Base-by-base conservation (phyloP, 495 filamentous ascomycete species). In the Xylaria grammica region DNA sequence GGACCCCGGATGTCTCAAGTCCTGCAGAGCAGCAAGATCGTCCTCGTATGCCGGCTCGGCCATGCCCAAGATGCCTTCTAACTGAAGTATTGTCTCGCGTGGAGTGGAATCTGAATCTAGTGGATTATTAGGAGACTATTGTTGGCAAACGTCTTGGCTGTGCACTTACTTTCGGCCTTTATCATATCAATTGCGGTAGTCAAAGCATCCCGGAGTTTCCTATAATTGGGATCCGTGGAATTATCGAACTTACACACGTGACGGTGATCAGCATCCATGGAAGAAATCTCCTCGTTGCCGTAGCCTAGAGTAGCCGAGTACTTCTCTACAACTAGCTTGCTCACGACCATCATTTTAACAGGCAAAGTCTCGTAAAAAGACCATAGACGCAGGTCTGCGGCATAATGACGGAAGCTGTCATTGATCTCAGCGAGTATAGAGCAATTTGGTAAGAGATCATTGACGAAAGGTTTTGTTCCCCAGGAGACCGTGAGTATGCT, bases 201-300 rank as follows among this genome's bases (percentile, higher is more conserved):
- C 0, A 78, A 67, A 10, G 74, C 69, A 54, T 78, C 72, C 42
- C 74, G 65, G 10, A 78, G 48, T 0, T 65, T 63, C 46, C 51
- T 67, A 42, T 74, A 77, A 48, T 77, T 78, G 4, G 67, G 66
- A 46, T 77, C 69, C 0, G 52, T 36, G 4, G 60, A 62, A 22
- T 26, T 71, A 2, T 66, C 49, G 36, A 75, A 78, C 51, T 77
- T 78, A 67, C 76, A 78, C 29, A 77, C 50, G 8, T 69, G 60
- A 26, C 74, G 74, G 38, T 78, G 73, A 52, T 78, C 73, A 1
- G 76, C 74, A 46, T 77, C 60, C 70, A 78, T 69, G 11, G 67
- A 50, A 2, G 58, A 30, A 49, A 71, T 63, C 52, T 72, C 52
- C 54, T 78, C 74, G 29, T 73, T 65, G 13, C 29, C 57, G 32